phyloP scores from a whole-genome alignment of 768 basidiomycete genomes.

The Mycena polygramma region DNA sequence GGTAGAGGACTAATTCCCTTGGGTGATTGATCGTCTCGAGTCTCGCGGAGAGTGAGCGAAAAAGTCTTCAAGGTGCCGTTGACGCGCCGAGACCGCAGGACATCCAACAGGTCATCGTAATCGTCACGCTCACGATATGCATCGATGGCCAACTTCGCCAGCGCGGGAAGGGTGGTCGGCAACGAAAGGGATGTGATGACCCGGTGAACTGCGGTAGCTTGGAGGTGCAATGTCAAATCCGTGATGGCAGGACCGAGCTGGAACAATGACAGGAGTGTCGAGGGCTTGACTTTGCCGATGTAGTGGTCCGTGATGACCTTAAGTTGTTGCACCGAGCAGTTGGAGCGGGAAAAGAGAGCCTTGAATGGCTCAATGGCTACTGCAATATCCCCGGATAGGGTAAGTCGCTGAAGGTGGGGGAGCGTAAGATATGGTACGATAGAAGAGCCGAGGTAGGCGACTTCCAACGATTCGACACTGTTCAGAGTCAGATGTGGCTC shows the following conservation, averaged over 20 bases:
- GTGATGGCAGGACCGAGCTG: not conserved
- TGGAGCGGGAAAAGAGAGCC: constrained; percentile 1
- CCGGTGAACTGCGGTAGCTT: not conserved
- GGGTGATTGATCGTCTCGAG: too few species aligned
- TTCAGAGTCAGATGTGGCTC: not conserved
- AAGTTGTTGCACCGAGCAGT: constrained; percentile 1
- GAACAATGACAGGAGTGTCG: not conserved
- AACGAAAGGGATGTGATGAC: not conserved
- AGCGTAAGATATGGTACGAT: constrained; percentile 11
- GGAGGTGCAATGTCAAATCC: not conserved
- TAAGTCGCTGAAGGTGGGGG: constrained; percentile 2
- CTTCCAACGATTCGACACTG: not conserved
- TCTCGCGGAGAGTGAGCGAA: not conserved
- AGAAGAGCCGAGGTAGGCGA: not conserved
- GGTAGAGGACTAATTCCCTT: too few species aligned
- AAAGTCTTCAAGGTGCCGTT: not conserved
- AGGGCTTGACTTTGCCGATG: not conserved
- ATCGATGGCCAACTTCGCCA: not conserved
- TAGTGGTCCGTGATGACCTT: not conserved
- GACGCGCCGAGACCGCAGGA: not conserved
- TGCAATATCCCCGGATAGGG: not conserved
- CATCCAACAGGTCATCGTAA: not conserved
- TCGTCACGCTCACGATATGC: not conserved
- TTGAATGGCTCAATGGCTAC: not conserved
- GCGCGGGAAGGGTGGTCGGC: not conserved